Conservation (phyloP, 495 filamentous ascomycete genomes). For the Aspergillus mulundensis region DNA sequence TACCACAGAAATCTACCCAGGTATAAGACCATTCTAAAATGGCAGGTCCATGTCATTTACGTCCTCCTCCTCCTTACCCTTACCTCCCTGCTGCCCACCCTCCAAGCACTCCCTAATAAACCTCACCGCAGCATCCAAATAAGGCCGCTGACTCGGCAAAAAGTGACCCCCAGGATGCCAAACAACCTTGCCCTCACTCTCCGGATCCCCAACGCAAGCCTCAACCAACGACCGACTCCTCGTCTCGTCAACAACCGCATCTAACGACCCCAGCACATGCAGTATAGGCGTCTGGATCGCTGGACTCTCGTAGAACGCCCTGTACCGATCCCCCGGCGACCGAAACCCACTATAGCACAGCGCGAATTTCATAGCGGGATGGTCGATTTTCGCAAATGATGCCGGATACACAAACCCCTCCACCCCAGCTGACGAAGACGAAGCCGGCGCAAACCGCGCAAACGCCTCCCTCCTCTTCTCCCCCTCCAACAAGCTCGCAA, state of each 20-base stretch:
- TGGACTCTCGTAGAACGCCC: slow-evolving; percentile 66
- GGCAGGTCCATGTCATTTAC: slow-evolving; percentile 67
- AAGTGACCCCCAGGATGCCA: slow-evolving; percentile 93
- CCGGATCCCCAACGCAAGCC: slow-evolving; percentile 54
- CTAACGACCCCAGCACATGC: slow-evolving; percentile 79
- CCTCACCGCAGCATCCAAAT: slow-evolving; percentile 65
- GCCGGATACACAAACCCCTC: slow-evolving; percentile 43
- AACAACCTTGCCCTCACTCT: slow-evolving; percentile 57
- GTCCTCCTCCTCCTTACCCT: slow-evolving; percentile 43
- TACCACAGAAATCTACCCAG: neutral
- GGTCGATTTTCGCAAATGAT: slow-evolving; percentile 43
- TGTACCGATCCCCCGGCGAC: slow-evolving; percentile 58
- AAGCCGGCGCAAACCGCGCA: slow-evolving; percentile 21
- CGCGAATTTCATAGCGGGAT: slow-evolving; percentile 70
- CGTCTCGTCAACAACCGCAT: slow-evolving; percentile 82
- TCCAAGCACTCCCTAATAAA: slow-evolving; percentile 67
- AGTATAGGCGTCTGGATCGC: slow-evolving; percentile 70
- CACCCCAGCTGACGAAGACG: slow-evolving; percentile 18
- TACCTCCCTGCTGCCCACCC: slow-evolving; percentile 17
- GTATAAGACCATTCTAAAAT: slow-evolving; percentile 36
- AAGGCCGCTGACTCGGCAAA: slow-evolving; percentile 76
- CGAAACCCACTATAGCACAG: slow-evolving; percentile 77
- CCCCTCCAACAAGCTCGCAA: slow-evolving; percentile 65
- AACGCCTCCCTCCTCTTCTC: slow-evolving; percentile 44
- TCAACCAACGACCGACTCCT: slow-evolving; percentile 63